Evolutionary conservation across 345 rosid genomes (phyloP).

Genomic region (Punica granatum): DNA sequence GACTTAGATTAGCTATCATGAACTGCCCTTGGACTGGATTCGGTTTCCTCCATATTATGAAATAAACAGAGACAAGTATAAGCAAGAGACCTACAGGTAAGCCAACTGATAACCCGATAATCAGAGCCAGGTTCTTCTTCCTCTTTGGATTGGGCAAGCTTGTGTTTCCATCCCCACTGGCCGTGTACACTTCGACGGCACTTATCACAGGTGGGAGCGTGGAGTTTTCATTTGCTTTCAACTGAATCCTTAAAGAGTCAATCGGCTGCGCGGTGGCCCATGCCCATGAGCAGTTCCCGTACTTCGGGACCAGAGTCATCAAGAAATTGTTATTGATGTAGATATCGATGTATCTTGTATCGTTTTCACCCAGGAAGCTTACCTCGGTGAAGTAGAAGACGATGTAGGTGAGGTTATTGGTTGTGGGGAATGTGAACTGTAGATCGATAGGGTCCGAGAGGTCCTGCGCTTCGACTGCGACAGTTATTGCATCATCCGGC

Average conservation of each 20-base stretch:
- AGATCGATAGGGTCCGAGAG: conserved; percentile 9
- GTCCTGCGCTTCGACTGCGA: conserved; percentile 10
- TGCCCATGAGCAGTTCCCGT: neutral
- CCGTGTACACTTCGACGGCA: conserved; percentile 11
- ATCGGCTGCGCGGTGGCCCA: neutral
- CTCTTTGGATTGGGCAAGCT: neutral
- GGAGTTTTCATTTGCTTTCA: conserved; percentile 3
- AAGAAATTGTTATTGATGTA: neutral
- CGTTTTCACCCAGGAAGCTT: neutral
- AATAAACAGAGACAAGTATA: neutral
- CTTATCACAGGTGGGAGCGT: conserved; percentile 9
- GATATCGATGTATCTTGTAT: conserved; percentile 3
- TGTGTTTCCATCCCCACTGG: conserved; percentile 5
- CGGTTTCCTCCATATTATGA: neutral
- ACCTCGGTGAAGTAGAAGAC: conserved; percentile 6
- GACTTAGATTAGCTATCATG: neutral
- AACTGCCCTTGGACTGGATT: neutral
- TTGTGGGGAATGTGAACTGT: neutral
- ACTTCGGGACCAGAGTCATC: conserved; percentile 1
- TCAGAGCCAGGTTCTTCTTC: conserved; percentile 5
- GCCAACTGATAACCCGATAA: conserved; percentile 1
- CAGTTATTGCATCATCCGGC: neutral
- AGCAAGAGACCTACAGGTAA: neutral
- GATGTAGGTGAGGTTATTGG: neutral
- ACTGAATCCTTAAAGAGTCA: neutral